Evolutionary conservation across 2,329 filamentous ascomycete genomes (phyloP).

Genomic region (Mycosphaerella sp.): DNA sequence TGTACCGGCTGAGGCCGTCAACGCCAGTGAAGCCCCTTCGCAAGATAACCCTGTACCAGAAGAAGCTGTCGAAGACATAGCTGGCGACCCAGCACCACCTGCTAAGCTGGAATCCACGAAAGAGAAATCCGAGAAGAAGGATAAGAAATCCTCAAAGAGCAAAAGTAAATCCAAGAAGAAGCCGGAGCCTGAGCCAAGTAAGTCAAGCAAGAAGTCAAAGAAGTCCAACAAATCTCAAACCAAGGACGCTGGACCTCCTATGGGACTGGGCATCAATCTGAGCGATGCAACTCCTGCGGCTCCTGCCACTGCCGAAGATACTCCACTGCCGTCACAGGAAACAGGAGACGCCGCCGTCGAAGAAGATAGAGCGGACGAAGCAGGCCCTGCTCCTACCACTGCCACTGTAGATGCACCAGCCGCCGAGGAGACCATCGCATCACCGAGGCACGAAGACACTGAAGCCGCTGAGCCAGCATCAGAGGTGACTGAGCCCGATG

Average conservation of each 20-base stretch:
- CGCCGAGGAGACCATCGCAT: not conserved
- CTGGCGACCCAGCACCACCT: not conserved
- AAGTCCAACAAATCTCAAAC: slow-evolving; percentile 10
- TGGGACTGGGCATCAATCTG: slow-evolving; percentile 18
- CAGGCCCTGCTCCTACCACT: not conserved
- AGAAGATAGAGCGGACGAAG: not conserved
- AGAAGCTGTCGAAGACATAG: not conserved
- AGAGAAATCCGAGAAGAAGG: slow-evolving; percentile 1
- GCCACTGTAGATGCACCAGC: slow-evolving; percentile 1
- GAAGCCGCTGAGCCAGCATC: not conserved
- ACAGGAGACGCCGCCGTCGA: not conserved
- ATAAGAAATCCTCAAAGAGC: slow-evolving; percentile 8
- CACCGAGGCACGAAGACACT: not conserved
- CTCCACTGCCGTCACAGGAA: not conserved
- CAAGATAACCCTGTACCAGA: not conserved
- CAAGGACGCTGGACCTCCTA: slow-evolving; percentile 5
- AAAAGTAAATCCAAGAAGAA: slow-evolving; percentile 3
- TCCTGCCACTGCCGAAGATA: not conserved
- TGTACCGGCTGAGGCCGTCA: not conserved
- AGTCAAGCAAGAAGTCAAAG: slow-evolving; percentile 17
- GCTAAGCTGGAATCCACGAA: not conserved
- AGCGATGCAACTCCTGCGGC: slow-evolving; percentile 7
- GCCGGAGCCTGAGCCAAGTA: not conserved
- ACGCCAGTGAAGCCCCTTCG: not conserved
- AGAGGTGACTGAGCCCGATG: not conserved